Evolutionary conservation across 2,329 filamentous ascomycete species (phyloP), one percentile per base, ranked within the genome.

Genomic region (Trichophyton schoenleinii): DNA sequence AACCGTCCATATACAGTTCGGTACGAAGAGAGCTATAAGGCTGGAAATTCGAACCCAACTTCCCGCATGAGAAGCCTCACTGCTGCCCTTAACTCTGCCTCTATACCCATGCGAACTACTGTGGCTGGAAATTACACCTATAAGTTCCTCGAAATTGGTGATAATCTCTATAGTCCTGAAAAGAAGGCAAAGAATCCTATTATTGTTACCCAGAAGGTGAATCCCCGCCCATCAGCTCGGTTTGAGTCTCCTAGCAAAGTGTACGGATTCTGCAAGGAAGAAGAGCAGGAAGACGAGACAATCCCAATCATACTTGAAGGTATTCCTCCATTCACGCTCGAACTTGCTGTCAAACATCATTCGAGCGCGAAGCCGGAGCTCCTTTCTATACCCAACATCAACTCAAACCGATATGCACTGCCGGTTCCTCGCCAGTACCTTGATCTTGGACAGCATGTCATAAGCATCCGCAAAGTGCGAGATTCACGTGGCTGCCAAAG

Each of bases 201-300:
- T 38, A 78, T 83, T 11, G 78, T 99, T 36, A 84, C 87, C 67
- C 94, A 99, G 73, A 87, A 81, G 25, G 90, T 99, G 58, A 87
- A 96, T 69, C 81, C 89, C 13, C 88, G 87, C 62, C 94, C 94
- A 0, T 84, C 86, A 1, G 94, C 91, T 3, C 80, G 82, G 3
- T 99, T 99, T 70, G 81, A 82, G 62, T 89, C 89, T 66, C 89
- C 91, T 2, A 91, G 91, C 15, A 94, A 94, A 73, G 91, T 89
- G 0, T 96, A 96, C 79, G 95, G 94, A 71, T 96, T 92, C 74
- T 99, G 94, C 76, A 87, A 91, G 72, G 86, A 91, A 57, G 89
- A 96, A 68, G 83, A 87, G 58, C 84, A 84, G 60, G 84, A 86
- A 36, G 89, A 95, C 68, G 91, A 99, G 69, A 85, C 83, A 46